phyloP scores from a whole-genome alignment of 2,329 filamentous ascomycete species.

The Fusarium anguioides region DNA sequence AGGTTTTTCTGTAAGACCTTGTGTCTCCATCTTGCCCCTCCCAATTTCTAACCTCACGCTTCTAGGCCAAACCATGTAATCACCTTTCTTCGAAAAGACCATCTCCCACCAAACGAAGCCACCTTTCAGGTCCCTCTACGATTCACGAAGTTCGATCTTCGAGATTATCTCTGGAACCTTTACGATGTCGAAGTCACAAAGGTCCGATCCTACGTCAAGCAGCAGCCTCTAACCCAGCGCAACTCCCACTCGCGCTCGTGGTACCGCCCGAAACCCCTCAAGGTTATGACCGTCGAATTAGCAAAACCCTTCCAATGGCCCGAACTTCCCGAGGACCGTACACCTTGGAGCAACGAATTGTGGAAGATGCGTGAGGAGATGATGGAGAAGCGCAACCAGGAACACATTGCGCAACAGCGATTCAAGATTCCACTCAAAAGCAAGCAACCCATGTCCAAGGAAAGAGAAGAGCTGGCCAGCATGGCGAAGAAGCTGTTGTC shows the following conservation, averaged over 20 bases:
- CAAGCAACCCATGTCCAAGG: constrained; percentile 54
- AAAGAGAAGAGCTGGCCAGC: constrained; percentile 65
- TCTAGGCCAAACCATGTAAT: constrained; percentile 83
- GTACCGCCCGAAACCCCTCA: constrained; percentile 78
- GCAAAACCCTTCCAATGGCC: constrained; percentile 91
- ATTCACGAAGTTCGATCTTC: constrained; percentile 96
- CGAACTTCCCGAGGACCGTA: constrained; percentile 69
- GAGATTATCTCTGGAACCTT: constrained; percentile 90
- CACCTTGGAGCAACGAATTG: constrained; percentile 72
- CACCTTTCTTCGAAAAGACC: constrained; percentile 77
- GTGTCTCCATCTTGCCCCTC: neutral
- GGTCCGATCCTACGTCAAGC: constrained; percentile 82
- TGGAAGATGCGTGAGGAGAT: constrained; percentile 64
- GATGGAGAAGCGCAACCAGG: constrained; percentile 54
- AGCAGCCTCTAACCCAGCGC: constrained; percentile 66
- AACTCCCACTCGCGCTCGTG: constrained; percentile 63
- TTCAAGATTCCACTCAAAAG: constrained; percentile 55
- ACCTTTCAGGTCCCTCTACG: constrained; percentile 90
- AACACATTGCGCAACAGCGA: constrained; percentile 49
- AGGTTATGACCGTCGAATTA: constrained; percentile 96
- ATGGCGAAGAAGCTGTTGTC: constrained; percentile 72
- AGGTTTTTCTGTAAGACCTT: constrained; percentile 64
- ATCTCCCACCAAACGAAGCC: constrained; percentile 82
- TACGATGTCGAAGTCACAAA: constrained; percentile 80
- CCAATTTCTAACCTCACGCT: constrained; percentile 17